Evolutionary conservation across 768 basidiomycete genomes (phyloP).

Genomic region (Crepidotus variabilis): DNA sequence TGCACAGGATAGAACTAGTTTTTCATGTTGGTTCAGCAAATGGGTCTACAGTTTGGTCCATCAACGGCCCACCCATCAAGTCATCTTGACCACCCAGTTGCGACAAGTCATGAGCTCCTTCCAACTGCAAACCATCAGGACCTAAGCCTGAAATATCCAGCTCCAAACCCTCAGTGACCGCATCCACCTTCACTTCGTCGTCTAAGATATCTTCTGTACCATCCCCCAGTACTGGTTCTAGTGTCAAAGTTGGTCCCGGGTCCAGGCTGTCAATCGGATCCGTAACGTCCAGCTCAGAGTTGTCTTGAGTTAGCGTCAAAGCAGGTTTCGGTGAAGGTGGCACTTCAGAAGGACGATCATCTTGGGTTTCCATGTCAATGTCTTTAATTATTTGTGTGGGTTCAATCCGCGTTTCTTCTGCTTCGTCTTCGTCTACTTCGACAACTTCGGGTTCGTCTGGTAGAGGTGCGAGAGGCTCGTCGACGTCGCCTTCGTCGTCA

Average conservation of each 20-base stretch:
- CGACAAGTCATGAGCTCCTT: conserved; percentile 47
- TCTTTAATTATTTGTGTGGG: conserved; percentile 30
- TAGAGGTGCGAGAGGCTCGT: conserved; percentile 78
- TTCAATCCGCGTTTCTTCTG: conserved; percentile 53
- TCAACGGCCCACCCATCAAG: conserved; percentile 55
- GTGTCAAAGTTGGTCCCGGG: conserved; percentile 45
- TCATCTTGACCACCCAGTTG: conserved; percentile 52
- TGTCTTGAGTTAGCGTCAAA: conserved; percentile 47
- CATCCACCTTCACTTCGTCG: conserved; percentile 30
- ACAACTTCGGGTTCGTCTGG: conserved; percentile 75
- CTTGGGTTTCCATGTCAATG: conserved; percentile 29
- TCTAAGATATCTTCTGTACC: conserved; percentile 30
- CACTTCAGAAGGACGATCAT: conserved; percentile 57
- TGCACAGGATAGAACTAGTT: neutral
- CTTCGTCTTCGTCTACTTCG: conserved; percentile 74
- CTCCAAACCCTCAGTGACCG: conserved; percentile 40
- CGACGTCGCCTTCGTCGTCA: conserved; percentile 76
- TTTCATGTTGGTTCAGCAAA: conserved; percentile 35
- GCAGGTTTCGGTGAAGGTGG: conserved; percentile 58
- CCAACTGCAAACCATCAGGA: conserved; percentile 60
- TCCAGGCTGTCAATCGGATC: conserved; percentile 26
- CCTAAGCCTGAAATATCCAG: conserved; percentile 65
- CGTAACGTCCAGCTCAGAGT: conserved; percentile 39
- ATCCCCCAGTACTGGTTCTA: conserved; percentile 45
- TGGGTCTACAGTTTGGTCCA: conserved; percentile 60